Evolutionary conservation across 1,284 basidiomycete species (phyloP).

Genomic region (Fistulina hepatica): DNA sequence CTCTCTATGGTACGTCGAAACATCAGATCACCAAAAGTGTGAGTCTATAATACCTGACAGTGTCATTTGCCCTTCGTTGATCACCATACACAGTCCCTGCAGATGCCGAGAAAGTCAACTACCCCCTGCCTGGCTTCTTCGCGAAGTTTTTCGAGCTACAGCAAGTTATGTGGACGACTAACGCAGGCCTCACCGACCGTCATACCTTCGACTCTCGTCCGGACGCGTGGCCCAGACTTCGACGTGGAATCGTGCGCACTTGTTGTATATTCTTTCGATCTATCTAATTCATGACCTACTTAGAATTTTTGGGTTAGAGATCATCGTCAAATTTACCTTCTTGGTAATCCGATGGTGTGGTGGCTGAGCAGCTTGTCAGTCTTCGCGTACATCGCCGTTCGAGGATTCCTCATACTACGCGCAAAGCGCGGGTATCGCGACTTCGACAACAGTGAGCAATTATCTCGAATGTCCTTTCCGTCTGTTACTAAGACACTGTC

Average conservation of each 20-base stretch:
- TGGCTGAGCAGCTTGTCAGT: slow-evolving; percentile 73
- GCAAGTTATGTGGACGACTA: slow-evolving; percentile 97
- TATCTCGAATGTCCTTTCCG: not conserved
- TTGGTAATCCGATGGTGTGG: slow-evolving; percentile 94
- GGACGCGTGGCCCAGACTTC: slow-evolving; percentile 77
- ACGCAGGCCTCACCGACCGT: slow-evolving; percentile 88
- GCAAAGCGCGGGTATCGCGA: slow-evolving; percentile 87
- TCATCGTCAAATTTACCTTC: slow-evolving; percentile 87
- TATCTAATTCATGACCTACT: slow-evolving; percentile 5
- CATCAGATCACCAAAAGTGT: slow-evolving; percentile 59
- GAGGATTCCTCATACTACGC: slow-evolving; percentile 76
- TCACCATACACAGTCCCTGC: slow-evolving; percentile 41
- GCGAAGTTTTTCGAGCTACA: slow-evolving; percentile 90
- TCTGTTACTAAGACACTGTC: slow-evolving; percentile 7
- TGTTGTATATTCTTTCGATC: not conserved
- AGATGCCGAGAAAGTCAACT: slow-evolving; percentile 79
- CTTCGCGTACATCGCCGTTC: slow-evolving; percentile 52
- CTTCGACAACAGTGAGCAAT: slow-evolving; percentile 79
- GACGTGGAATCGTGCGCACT: slow-evolving; percentile 79
- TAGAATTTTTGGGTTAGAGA: slow-evolving; percentile 99
- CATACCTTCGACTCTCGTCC: slow-evolving; percentile 95
- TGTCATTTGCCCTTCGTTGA: slow-evolving; percentile 5
- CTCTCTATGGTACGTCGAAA: slow-evolving; percentile 94
- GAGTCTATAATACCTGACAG: slow-evolving; percentile 2
- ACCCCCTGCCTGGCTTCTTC: slow-evolving; percentile 77